Conservation (phyloP, 1,284 basidiomycete species). For the Lignosus rhinocerotis region DNA sequence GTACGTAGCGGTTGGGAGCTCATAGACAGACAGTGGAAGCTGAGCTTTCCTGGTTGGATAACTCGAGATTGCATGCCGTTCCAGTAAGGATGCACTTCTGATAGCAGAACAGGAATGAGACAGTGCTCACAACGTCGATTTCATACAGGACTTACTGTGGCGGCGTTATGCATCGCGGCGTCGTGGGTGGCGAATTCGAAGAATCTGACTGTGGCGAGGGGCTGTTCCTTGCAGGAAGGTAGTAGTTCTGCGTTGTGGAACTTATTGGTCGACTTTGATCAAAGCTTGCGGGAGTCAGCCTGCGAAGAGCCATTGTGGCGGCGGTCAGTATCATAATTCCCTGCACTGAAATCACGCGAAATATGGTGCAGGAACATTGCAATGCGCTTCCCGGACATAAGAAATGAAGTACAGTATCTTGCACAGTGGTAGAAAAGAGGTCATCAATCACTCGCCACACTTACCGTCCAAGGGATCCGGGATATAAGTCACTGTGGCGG, state of each 20-base stretch:
- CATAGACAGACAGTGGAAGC: slow-evolving; percentile 32
- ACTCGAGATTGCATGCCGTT: slow-evolving; percentile 9
- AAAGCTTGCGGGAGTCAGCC: slow-evolving; percentile 2
- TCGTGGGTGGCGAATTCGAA: slow-evolving; percentile 2
- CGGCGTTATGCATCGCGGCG: not conserved
- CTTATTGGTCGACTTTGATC: not conserved
- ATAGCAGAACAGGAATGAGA: not conserved
- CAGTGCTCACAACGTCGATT: not conserved
- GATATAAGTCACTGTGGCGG: slow-evolving; percentile 7
- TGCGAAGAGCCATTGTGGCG: slow-evolving; percentile 16
- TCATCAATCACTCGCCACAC: slow-evolving; percentile 18
- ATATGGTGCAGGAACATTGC: not conserved
- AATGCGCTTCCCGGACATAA: not conserved
- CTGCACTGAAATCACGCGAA: not conserved
- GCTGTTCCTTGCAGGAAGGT: not conserved
- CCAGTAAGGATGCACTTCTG: not conserved
- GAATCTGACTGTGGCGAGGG: slow-evolving; percentile 9
- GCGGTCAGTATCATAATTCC: slow-evolving; percentile 4
- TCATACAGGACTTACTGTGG: not conserved
- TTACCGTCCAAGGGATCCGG: slow-evolving; percentile 15
- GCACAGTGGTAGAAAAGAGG: not conserved
- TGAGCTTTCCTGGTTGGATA: slow-evolving; percentile 4
- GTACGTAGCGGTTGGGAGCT: slow-evolving; percentile 37
- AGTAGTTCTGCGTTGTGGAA: not conserved
- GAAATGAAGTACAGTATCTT: not conserved